A percentile compares a stretch with the other conserved stretches of the same genome.
These are phyloP conservation scores for Leccinum fibrillosum DNA, from an alignment of 768 basidiomycete genomes.

Conservation along the genomic window DNA sequence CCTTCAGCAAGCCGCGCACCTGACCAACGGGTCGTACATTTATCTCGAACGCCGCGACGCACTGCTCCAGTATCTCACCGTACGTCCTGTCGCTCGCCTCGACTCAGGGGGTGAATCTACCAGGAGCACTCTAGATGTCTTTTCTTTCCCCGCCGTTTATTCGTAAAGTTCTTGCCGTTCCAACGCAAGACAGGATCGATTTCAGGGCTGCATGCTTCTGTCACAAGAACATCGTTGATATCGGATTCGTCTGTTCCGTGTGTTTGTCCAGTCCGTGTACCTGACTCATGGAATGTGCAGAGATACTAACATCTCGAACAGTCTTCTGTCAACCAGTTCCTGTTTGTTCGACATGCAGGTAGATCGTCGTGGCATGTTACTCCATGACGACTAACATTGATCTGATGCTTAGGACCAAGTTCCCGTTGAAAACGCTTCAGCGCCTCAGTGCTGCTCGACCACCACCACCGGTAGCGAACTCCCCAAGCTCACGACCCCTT, in stretches of 20 bases:
- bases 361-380: constrained; percentile 29
- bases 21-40: constrained; percentile 94
- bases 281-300: not conserved
- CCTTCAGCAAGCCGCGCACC: constrained; percentile 93
- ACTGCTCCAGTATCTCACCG: constrained; percentile 89
- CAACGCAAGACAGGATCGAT: constrained; percentile 93
- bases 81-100: constrained; percentile 28
- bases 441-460: constrained; percentile 66
- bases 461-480: constrained; percentile 28
- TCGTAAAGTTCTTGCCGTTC: constrained; percentile 74
- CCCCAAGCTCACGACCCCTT: constrained; percentile 31
- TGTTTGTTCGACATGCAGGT: constrained; percentile 93
- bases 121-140: constrained; percentile 61
- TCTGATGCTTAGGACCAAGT: constrained; percentile 68
- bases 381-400: not conserved
- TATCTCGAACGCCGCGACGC: constrained; percentile 77
- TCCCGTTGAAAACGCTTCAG: constrained; percentile 89
- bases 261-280: constrained; percentile 83
- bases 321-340: constrained; percentile 94
- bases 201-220: constrained; percentile 99
- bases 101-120: constrained; percentile 2
- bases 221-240: constrained; percentile 94
- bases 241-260: constrained; percentile 98
- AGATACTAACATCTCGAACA: constrained; percentile 32
- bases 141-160: constrained; percentile 71